phyloP scores from a whole-genome alignment of 345 rosid species.

The Noccaea bulbosa region DNA sequence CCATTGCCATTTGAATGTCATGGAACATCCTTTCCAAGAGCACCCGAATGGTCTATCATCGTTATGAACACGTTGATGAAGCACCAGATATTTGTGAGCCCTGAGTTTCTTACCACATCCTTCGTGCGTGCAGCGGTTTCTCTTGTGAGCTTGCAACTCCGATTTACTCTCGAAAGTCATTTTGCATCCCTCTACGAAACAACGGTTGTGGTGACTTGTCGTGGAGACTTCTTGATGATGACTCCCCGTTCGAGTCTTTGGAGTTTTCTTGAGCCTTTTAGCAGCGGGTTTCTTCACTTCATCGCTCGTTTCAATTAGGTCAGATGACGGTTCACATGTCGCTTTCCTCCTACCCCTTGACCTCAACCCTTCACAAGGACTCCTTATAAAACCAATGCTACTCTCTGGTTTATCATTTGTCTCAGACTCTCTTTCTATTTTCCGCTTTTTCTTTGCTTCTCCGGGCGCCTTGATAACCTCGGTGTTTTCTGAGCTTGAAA shows the following conservation, averaged over 20 bases:
- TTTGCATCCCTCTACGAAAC: slow-evolving; percentile 81
- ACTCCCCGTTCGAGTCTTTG: slow-evolving; percentile 33
- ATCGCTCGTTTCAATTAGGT: slow-evolving; percentile 30
- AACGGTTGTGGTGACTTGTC: slow-evolving; percentile 48
- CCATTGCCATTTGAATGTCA: slow-evolving; percentile 99
- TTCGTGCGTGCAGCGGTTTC: slow-evolving; percentile 74
- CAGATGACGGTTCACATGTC: slow-evolving; percentile 33
- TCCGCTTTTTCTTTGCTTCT: slow-evolving; percentile 59
- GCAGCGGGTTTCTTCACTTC: slow-evolving; percentile 46
- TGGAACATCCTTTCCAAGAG: slow-evolving; percentile 88
- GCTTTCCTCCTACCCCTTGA: slow-evolving; percentile 60
- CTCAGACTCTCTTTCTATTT: slow-evolving; percentile 52
- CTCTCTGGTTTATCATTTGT: slow-evolving; percentile 41
- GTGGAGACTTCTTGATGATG: slow-evolving; percentile 36
- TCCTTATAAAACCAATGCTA: slow-evolving; percentile 61
- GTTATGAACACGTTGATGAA: slow-evolving; percentile 91
- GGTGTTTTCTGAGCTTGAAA: slow-evolving; percentile 38
- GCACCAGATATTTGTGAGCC: slow-evolving; percentile 77
- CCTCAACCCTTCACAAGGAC: slow-evolving; percentile 99
- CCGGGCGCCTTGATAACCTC: slow-evolving; percentile 22
- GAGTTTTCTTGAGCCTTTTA: slow-evolving; percentile 50
- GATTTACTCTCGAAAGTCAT: slow-evolving; percentile 80
- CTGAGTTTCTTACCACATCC: slow-evolving; percentile 86
- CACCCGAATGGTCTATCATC: slow-evolving; percentile 87
- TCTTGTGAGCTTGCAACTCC: slow-evolving; percentile 68